Evolutionary conservation across 441 rosid species (phyloP).

Genomic region (Adansonia rubrostipa): DNA sequence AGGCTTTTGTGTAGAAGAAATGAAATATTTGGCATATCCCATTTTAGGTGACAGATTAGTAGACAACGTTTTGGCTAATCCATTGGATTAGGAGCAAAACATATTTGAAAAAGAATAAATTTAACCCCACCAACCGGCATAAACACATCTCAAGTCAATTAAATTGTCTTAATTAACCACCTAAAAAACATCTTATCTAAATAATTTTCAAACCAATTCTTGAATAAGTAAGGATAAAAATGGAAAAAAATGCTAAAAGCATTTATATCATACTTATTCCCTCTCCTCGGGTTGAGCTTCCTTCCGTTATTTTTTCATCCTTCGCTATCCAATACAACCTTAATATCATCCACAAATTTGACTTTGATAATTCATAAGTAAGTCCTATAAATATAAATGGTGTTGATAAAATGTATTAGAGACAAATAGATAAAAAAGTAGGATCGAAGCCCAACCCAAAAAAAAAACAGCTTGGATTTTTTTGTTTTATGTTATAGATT

Average conservation of each 20-base stretch:
- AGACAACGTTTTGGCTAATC: slow-evolving; percentile 11
- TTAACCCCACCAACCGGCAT: slow-evolving; percentile 45
- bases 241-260: neutral
- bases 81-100: neutral
- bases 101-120: slow-evolving; percentile 31
- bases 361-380: too few relatives aligned
- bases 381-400: too few relatives aligned
- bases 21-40: neutral
- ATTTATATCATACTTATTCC: neutral
- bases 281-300: neutral
- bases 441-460: neutral
- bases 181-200: neutral
- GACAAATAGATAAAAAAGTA: too few relatives aligned
- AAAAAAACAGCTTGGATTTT: neutral
- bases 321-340: too few relatives aligned
- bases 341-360: too few relatives aligned
- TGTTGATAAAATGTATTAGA: too few relatives aligned
- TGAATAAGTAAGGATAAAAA: slow-evolving; percentile 10
- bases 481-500: slow-evolving; percentile 27
- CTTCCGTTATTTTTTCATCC: too few relatives aligned
- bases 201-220: slow-evolving; percentile 27
- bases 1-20: neutral
- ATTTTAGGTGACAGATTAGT: neutral
- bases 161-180: slow-evolving; percentile 8
- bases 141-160: slow-evolving; percentile 23